phyloP scores from a whole-genome alignment of 2,329 filamentous ascomycete species.

The Cytospora mali region DNA sequence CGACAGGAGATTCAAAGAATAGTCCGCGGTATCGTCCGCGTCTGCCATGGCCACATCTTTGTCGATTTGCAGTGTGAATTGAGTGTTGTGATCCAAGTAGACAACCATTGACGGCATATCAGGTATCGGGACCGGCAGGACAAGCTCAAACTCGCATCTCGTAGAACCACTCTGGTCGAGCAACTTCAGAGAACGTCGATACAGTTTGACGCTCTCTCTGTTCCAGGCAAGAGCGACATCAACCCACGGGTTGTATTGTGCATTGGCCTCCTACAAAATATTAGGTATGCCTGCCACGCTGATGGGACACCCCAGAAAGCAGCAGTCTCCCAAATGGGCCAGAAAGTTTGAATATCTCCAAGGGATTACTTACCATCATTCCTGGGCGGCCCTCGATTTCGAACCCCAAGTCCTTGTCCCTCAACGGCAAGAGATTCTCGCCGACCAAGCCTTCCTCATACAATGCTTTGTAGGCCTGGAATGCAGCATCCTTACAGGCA shows the following conservation, averaged over 20 bases:
- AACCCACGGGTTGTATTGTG: slow-evolving; percentile 51
- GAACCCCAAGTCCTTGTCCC: slow-evolving; percentile 43
- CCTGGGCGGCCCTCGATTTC: slow-evolving; percentile 43
- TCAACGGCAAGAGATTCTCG: slow-evolving; percentile 72
- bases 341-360: not conserved
- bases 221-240: slow-evolving; percentile 48
- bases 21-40: slow-evolving; percentile 38
- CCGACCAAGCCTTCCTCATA: slow-evolving; percentile 74
- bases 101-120: slow-evolving; percentile 42
- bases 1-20: slow-evolving; percentile 49
- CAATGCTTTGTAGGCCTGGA: slow-evolving; percentile 74
- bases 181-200: slow-evolving; percentile 39
- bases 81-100: slow-evolving; percentile 41
- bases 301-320: not conserved
- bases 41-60: slow-evolving; percentile 30
- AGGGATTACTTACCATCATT: slow-evolving; percentile 31
- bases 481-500: slow-evolving; percentile 80
- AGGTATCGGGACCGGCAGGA: slow-evolving; percentile 48
- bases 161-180: slow-evolving; percentile 37
- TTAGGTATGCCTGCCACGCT: not conserved
- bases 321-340: too few relatives aligned
- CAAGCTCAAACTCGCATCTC: slow-evolving; percentile 45
- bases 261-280: slow-evolving; percentile 35
- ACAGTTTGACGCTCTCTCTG: slow-evolving; percentile 34
- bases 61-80: slow-evolving; percentile 44